Base-by-base conservation (phyloP, 495 filamentous ascomycete genomes). In the Penicillium taxi region DNA sequence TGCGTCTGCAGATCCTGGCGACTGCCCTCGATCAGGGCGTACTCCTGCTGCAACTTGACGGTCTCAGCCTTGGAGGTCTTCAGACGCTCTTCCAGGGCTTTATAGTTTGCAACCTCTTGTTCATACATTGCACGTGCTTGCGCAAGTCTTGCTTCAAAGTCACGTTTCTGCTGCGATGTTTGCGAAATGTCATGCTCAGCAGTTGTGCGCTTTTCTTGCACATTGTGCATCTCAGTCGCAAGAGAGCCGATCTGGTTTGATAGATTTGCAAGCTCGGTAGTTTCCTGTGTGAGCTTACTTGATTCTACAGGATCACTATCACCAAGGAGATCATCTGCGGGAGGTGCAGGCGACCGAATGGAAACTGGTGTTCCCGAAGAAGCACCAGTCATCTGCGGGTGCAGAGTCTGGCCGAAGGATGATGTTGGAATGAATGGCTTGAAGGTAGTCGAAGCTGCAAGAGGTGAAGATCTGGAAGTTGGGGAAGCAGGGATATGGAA, bases 371-470 rank as follows among this genome's bases (percentile, higher is more conserved):
- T 50, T 25, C 57, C 48, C 49, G 61, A 27, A 0, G 86, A 87
- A 12, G 77, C 75, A 3, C 89, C 88, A 2, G 87, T 95, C 22
- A 66, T 61, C 45, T 93, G 84, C 1, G 84, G 70, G 9, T 82
- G 81, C 41, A 98, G 67, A 22, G 73, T 79, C 50, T 86, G 82
- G 8, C 91, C 91, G 56, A 96, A 98, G 0, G 83, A 78, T 0
- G 91, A 96, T 0, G 85, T 82, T 0, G 91, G 91, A 18, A 87
- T 62, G 58, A 98, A 98, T 2, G 91, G 87, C 55, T 85, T 94
- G 64, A 95, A 89, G 0, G 73, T 74, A 3, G 72, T 68, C 9
- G 63, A 52, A 32, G 59, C 39, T 15, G 61, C 45, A 26, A 56
- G 59, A 31, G 57, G 59, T 20, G 64, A 70, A 37, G 50, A 56